Evolutionary conservation across 495 filamentous ascomycete species (phyloP).

Genomic region (Talaromyces adpressus): DNA sequence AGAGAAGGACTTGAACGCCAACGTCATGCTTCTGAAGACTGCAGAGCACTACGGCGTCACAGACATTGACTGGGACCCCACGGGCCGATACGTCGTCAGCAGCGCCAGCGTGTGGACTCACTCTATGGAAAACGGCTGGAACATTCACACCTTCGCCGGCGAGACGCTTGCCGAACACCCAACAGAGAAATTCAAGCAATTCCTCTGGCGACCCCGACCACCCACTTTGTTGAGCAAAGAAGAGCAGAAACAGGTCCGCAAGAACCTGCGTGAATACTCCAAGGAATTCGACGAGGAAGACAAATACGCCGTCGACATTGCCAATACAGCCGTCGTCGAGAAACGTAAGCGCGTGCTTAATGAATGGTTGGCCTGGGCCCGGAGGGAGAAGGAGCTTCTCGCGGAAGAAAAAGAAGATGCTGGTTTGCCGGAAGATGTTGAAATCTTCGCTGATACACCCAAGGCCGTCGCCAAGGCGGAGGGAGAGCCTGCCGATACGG

Average conservation of each 20-base stretch:
- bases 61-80: slow-evolving; percentile 96
- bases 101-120: slow-evolving; percentile 95
- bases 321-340: slow-evolving; percentile 90
- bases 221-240: slow-evolving; percentile 82
- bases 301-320: slow-evolving; percentile 80
- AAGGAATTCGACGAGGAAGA: slow-evolving; percentile 94
- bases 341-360: slow-evolving; percentile 71
- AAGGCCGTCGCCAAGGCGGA: slow-evolving; percentile 46
- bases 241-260: slow-evolving; percentile 94
- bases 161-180: slow-evolving; percentile 83
- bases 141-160: slow-evolving; percentile 94
- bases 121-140: slow-evolving; percentile 96
- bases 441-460: slow-evolving; percentile 44
- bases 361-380: slow-evolving; percentile 87
- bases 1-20: slow-evolving; percentile 91
- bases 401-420: slow-evolving; percentile 60
- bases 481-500: slow-evolving; percentile 61
- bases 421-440: slow-evolving; percentile 57
- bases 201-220: slow-evolving; percentile 87
- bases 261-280: slow-evolving; percentile 95
- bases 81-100: slow-evolving; percentile 85
- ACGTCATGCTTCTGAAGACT: slow-evolving; percentile 85
- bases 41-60: slow-evolving; percentile 96
- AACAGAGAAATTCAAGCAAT: slow-evolving; percentile 96
- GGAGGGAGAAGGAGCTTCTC: slow-evolving; percentile 64